Evolutionary conservation across 805 yeast genomes (phyloP).

Genomic region (Candida hispaniensis): DNA sequence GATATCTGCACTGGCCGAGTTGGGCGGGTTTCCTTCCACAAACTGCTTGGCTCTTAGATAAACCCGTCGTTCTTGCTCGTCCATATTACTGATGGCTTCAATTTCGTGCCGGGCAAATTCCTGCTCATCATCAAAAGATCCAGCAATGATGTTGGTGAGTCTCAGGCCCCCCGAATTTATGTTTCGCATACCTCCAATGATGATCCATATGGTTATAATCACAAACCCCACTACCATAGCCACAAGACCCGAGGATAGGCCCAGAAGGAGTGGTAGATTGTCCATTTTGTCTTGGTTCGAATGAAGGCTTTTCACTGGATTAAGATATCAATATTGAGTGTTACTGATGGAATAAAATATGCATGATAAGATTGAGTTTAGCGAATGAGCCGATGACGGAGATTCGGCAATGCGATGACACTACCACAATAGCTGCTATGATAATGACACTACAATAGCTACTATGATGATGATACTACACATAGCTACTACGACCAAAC

Average conservation of each 20-base stretch:
- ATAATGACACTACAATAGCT: too few relatives aligned
- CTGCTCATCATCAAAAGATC: conserved; percentile 53
- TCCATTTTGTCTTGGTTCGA: conserved; percentile 1
- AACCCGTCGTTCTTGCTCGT: conserved; percentile 40
- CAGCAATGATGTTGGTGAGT: conserved; percentile 32
- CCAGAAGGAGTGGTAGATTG: conserved; percentile 32
- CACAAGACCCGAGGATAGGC: conserved; percentile 32
- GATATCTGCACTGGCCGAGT: conserved; percentile 34
- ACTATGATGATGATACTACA: too few relatives aligned
- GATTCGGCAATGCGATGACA: too few relatives aligned
- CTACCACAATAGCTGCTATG: too few relatives aligned
- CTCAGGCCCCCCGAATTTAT: conserved; percentile 11
- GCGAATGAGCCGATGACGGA: too few relatives aligned
- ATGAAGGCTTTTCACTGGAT: too few relatives aligned
- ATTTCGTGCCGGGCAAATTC: conserved; percentile 49
- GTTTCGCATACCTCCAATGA: conserved; percentile 23
- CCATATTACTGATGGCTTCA: conserved; percentile 55
- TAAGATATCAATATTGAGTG: too few relatives aligned
- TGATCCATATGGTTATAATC: conserved; percentile 25
- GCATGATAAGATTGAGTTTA: too few relatives aligned
- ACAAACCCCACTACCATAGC: conserved; percentile 29
- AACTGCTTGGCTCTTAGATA: conserved; percentile 53
- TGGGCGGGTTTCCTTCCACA: conserved; percentile 35
- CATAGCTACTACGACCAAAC: too few relatives aligned
- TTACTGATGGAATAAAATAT: too few relatives aligned